Conservation (phyloP, 2,329 filamentous ascomycete species). For the Mycosphaerella arachidis region DNA sequence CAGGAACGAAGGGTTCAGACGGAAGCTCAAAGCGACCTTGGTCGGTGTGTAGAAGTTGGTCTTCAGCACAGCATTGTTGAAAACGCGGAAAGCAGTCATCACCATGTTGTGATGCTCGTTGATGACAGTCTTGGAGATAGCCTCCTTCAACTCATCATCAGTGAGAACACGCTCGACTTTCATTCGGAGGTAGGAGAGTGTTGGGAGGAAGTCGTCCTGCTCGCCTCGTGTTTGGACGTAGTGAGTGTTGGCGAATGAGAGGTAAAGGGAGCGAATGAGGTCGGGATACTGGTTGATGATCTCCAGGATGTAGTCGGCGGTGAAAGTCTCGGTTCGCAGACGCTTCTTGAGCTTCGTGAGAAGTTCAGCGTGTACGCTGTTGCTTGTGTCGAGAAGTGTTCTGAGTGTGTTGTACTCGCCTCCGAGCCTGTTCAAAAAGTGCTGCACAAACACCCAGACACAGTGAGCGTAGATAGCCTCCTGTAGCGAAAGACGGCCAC, state of each 20-base stretch:
- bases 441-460: conserved; percentile 95
- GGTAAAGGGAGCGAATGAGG: conserved; percentile 80
- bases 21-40: conserved; percentile 96
- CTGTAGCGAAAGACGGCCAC: conserved; percentile 81
- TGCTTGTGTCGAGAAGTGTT: conserved; percentile 72
- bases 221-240: conserved; percentile 63
- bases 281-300: conserved; percentile 90
- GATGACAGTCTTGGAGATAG: conserved; percentile 72
- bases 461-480: conserved; percentile 97
- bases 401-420: conserved; percentile 87
- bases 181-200: conserved; percentile 62
- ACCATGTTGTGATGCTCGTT: conserved; percentile 99
- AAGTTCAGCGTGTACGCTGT: conserved; percentile 79
- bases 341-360: conserved; percentile 93
- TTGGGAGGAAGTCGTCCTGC: conserved; percentile 65
- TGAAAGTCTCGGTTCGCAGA: conserved; percentile 93
- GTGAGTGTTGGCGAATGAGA: conserved; percentile 86
- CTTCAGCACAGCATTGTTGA: conserved; percentile 91
- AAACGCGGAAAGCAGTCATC: conserved; percentile 92
- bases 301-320: conserved; percentile 94
- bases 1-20: conserved; percentile 82
- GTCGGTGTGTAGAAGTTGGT: conserved; percentile 98
- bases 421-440: conserved; percentile 93
- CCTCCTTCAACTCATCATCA: conserved; percentile 66
- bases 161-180: conserved; percentile 70